Evolutionary conservation across 148 eudicot genomes (phyloP).

Genomic region (Limonium bicolor): DNA sequence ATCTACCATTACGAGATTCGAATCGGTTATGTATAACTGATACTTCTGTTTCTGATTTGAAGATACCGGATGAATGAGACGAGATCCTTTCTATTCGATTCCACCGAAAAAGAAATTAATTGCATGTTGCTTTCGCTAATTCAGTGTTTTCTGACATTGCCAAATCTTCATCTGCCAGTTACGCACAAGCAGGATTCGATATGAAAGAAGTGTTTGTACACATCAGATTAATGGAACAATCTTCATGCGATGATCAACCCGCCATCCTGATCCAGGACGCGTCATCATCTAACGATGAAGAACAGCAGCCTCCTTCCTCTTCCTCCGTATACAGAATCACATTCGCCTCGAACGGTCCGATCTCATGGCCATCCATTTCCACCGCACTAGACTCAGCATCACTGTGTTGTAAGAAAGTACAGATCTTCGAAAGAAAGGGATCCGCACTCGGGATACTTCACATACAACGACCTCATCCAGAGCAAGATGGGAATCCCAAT

Average conservation of each 20-base stretch:
- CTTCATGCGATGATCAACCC: conserved; percentile 58
- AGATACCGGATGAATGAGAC: too few species aligned
- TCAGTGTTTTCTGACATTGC: too few species aligned
- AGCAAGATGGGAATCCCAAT: conserved; percentile 51
- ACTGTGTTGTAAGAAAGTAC: conserved; percentile 62
- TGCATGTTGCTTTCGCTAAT: too few species aligned
- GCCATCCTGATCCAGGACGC: conserved; percentile 62
- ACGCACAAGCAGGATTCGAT: conserved; percentile 88
- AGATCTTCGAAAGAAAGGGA: conserved; percentile 80
- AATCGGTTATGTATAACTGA: too few species aligned
- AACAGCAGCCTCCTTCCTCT: too few species aligned
- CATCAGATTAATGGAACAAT: conserved; percentile 71
- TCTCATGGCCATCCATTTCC: conserved; percentile 73
- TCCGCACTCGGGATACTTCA: conserved; percentile 59
- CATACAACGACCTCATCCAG: conserved; percentile 39
- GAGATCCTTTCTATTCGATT: too few species aligned
- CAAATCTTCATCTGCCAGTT: conserved; percentile 43
- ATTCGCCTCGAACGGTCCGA: conserved; percentile 66
- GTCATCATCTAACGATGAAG: conserved; percentile 44
- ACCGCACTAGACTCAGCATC: conserved; percentile 53
- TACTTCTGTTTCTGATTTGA: too few species aligned
- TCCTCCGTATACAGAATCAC: conserved; percentile 44
- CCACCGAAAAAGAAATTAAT: too few species aligned
- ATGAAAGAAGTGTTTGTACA: conserved; percentile 92
- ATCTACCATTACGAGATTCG: too few species aligned